These are phyloP conservation scores for Grosmannia serpens DNA, from an alignment of 2,329 filamentous ascomycete genomes.

Conservation along the genomic window DNA sequence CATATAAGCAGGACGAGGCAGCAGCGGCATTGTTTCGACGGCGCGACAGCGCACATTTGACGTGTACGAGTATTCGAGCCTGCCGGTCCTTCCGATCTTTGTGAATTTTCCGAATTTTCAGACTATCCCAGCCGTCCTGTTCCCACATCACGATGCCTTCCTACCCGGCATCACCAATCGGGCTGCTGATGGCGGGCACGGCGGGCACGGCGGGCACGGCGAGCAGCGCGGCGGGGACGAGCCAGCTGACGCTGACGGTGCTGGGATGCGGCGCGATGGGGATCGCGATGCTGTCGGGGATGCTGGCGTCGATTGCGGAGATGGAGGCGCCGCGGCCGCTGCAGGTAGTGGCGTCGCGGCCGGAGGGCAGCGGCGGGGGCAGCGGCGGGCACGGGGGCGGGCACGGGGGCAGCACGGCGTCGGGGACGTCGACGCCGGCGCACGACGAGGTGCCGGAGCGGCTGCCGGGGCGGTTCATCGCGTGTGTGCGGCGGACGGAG, in stretches of 20 bases:
- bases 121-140: too few species aligned
- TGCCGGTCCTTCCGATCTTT: background rate
- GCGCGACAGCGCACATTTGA: background rate
- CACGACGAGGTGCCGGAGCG: slow-evolving; percentile 36
- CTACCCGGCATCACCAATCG: background rate
- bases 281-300: slow-evolving; percentile 70
- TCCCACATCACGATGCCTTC: background rate
- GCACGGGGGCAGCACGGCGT: slow-evolving; percentile 32
- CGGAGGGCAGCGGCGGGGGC: slow-evolving; percentile 22
- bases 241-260: slow-evolving; percentile 58
- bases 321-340: slow-evolving; percentile 35
- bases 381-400: slow-evolving; percentile 24
- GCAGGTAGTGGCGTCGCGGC: slow-evolving; percentile 26
- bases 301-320: slow-evolving; percentile 57
- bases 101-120: background rate
- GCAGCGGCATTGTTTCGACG: too few species aligned
- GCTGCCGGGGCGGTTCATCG: slow-evolving; percentile 66
- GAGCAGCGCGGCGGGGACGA: background rate
- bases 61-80: too few species aligned
- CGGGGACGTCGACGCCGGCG: slow-evolving; percentile 27
- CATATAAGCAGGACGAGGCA: background rate
- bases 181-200: background rate
- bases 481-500: slow-evolving; percentile 62
- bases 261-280: slow-evolving; percentile 82
- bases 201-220: background rate